Percentiles rank a stretch among this genome's conserved stretches.
These are phyloP conservation scores for Paraleonurus japonicus DNA, from an alignment of 257 asterid species.

Conservation along the genomic window DNA sequence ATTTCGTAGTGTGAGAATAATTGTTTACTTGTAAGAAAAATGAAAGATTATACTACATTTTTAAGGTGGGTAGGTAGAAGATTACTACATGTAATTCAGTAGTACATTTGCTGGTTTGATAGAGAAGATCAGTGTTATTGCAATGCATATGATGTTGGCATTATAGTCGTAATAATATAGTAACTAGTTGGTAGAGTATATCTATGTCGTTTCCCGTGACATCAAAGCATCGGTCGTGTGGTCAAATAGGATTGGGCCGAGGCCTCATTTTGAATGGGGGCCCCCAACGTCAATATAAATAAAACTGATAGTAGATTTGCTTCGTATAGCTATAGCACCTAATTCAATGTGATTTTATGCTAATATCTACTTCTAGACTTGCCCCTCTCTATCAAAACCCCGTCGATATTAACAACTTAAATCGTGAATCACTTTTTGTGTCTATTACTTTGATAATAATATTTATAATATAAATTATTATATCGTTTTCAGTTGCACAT, in stretches of 20 bases:
- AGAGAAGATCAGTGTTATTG: constrained; percentile 16
- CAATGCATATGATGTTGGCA: constrained; percentile 1
- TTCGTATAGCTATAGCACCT: background rate
- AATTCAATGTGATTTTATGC: background rate
- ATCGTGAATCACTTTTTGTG: no score
- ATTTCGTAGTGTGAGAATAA: background rate
- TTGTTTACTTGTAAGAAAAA: background rate
- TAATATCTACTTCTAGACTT: background rate
- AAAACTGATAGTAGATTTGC: background rate
- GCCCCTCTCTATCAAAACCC: background rate
- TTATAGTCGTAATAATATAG: background rate
- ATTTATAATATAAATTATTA: no score
- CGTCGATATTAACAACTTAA: background rate
- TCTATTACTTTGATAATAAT: no score
- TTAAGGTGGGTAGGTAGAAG: constrained; percentile 5
- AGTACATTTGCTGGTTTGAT: constrained; percentile 15
- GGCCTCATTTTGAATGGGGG: background rate
- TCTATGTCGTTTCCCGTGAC: background rate
- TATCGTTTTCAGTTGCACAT: no score
- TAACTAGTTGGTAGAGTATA: background rate
- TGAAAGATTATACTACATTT: background rate
- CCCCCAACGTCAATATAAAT: background rate
- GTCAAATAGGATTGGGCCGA: no score
- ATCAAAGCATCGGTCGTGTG: no score
- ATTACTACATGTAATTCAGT: background rate